Conservation (phyloP, 139 green algal genomes). For the Picochlorum sp. region DNA sequence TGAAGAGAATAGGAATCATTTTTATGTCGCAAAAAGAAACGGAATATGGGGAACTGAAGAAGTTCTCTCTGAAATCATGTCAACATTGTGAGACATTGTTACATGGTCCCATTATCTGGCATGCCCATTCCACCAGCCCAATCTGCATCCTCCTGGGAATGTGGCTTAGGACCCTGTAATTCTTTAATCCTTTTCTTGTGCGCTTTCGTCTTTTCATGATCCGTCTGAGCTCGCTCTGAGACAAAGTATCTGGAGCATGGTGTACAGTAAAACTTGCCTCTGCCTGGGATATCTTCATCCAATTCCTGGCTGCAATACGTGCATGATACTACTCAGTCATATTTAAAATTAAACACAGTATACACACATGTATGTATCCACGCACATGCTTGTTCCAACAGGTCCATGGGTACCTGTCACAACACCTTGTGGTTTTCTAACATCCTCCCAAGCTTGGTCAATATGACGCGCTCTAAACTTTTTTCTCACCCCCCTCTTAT, state of each 20-base stretch:
- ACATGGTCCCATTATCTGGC: constrained; percentile 60
- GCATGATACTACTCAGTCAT: not conserved
- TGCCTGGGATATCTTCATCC: constrained; percentile 67
- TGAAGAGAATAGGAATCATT: not conserved
- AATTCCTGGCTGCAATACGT: constrained; percentile 44
- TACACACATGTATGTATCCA: constrained; percentile 31
- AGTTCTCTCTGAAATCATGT: constrained; percentile 4
- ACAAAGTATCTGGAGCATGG: constrained; percentile 37
- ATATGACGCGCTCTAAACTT: constrained; percentile 61
- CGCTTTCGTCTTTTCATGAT: constrained; percentile 57
- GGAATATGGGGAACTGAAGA: constrained; percentile 8
- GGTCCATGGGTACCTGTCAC: constrained; percentile 53
- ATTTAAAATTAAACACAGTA: not conserved
- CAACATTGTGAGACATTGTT: not conserved
- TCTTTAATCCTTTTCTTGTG: constrained; percentile 68
- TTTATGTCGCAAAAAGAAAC: not conserved
- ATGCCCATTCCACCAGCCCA: constrained; percentile 61
- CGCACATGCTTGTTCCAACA: constrained; percentile 47
- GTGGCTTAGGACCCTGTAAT: constrained; percentile 56
- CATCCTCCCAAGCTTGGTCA: constrained; percentile 79
- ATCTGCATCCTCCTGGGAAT: constrained; percentile 76
- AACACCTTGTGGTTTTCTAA: constrained; percentile 44
- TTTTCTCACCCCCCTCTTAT: constrained; percentile 37
- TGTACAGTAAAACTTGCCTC: constrained; percentile 39
- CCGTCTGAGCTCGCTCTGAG: constrained; percentile 34